Base-by-base conservation (phyloP, 1,284 basidiomycete genomes). In the Cerioporus squamosus region DNA sequence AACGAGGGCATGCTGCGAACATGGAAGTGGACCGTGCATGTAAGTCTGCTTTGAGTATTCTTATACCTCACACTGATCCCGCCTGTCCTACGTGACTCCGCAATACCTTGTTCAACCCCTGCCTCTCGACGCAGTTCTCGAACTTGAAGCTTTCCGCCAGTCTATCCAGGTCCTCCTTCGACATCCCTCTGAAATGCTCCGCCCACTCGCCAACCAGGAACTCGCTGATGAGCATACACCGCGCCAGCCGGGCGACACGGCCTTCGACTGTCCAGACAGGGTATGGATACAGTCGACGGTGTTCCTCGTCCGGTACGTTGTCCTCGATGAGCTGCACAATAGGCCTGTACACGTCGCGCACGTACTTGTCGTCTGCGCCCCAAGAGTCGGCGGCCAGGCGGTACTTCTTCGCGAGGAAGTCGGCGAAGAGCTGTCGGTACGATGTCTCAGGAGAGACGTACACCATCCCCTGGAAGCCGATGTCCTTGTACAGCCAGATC, bases 141-240 rank as follows among this genome's bases (percentile, higher is more conserved):
- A 84, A 84, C 67, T 77, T 78, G 77, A 89, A 88, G 70, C 84
- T 85, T 65, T 78, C 75, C 7, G 87, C 86, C 12, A 90, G 72
- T 59, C 71, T 76, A 51, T 88, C 85, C 49, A 90, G 69, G 70
- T 90, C 81, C n/a, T 75, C 76, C 63, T 78, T 70, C 22, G 67
- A 75, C 74, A 85, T 79, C 2, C 81, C 86, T 22, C 73, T 72
- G 70, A 91, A 87, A 60, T 83, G 78, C 46, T 82, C 82, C 0
- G 87, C 88, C 81, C 84, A 91, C 64, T 90, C 86, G 58, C 74
- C 74, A 24, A 85, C 81, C 61, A 91, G 70, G 66, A 83, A 87
- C 68, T 91, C 87, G 2, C 81, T 80, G 3, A 91, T 71, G n/a
- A 91, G 74, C 45, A 85, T 86, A 64, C 83, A 83, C 42, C 87